Evolutionary conservation across 2,329 filamentous ascomycete species (phyloP), one percentile per base, ranked within the genome.

Genomic region (Calonectria hawksworthii): DNA sequence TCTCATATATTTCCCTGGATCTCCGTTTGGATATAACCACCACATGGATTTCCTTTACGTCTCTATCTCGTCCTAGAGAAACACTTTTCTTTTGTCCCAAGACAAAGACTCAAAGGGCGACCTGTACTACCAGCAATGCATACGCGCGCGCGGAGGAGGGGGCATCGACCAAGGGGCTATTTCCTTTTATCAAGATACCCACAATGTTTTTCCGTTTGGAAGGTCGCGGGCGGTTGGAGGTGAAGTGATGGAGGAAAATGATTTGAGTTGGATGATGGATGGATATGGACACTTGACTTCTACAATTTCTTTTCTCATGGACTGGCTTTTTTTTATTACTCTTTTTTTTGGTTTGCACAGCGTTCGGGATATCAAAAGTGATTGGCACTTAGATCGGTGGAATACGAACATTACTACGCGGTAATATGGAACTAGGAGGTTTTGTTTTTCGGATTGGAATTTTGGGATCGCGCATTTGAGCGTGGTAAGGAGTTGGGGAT

Each of bases 141-240:
- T 56, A 76, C 74, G 78, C 78, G 79, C 77, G 76, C 78, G 75
- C 75, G 77, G 77, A 80, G 77, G 79, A 79, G 65, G 72, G 77
- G 76, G 73, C 73, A 80, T 80, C 75, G 78, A 80, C 79, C 76
- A 78, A 77, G 82, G 81, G 79, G 78, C 78, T 51, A 76, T 81
- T 83, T 80, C 83, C 80, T 81, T 81, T 81, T 83, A 80, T 83
- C 79, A 80, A 84, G 84, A 85, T 85, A 85, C 84, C 84, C 84
- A 82, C 76, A 78, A 76, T 80, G 77, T 81, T 80, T 77, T 81
- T 81, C 79, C 79, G 73, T 80, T 80, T 74, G 78, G 78, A 80
- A 76, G 72, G 78, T 77, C 77, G 78, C 79, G 79, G 79, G 79
- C 79, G 77, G 77, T 81, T 80, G 78, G 77, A 76, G 78, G 74